Evolutionary conservation across 495 filamentous ascomycete genomes (phyloP).

Genomic region (Clavariopsis aquatica): DNA sequence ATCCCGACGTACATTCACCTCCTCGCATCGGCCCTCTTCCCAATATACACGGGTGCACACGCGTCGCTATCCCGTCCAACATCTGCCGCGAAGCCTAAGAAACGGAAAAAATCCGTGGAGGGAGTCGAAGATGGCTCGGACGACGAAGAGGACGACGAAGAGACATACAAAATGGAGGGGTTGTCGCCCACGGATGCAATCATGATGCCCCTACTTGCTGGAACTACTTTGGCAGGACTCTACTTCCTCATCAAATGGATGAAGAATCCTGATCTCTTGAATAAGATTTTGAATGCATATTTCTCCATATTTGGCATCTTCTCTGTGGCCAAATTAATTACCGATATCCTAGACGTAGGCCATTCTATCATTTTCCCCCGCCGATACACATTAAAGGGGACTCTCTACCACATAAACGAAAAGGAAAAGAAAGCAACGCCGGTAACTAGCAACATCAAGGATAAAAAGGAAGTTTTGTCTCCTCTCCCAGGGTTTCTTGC

Average conservation of each 20-base stretch:
- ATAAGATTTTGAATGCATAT: slow-evolving; percentile 81
- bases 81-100: slow-evolving; percentile 65
- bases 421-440: slow-evolving; percentile 35
- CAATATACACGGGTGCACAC: slow-evolving; percentile 72
- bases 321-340: slow-evolving; percentile 67
- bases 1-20: slow-evolving; percentile 70
- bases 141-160: slow-evolving; percentile 51
- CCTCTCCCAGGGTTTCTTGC: slow-evolving; percentile 57
- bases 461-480: slow-evolving; percentile 38
- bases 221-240: slow-evolving; percentile 67
- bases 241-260: slow-evolving; percentile 91
- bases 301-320: slow-evolving; percentile 78
- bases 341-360: slow-evolving; percentile 64
- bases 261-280: slow-evolving; percentile 76
- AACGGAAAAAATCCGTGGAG: slow-evolving; percentile 45
- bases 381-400: slow-evolving; percentile 53
- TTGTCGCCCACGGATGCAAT: slow-evolving; percentile 80
- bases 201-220: slow-evolving; percentile 82
- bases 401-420: slow-evolving; percentile 47
- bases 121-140: slow-evolving; percentile 58
- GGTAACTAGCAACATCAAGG: slow-evolving; percentile 22
- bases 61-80: slow-evolving; percentile 71
- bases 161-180: slow-evolving; percentile 70
- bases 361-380: slow-evolving; percentile 73
- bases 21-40: slow-evolving; percentile 66